Conservation (phyloP, 352 stramenopile genomes). For the Aphanomyces cochlioides region DNA sequence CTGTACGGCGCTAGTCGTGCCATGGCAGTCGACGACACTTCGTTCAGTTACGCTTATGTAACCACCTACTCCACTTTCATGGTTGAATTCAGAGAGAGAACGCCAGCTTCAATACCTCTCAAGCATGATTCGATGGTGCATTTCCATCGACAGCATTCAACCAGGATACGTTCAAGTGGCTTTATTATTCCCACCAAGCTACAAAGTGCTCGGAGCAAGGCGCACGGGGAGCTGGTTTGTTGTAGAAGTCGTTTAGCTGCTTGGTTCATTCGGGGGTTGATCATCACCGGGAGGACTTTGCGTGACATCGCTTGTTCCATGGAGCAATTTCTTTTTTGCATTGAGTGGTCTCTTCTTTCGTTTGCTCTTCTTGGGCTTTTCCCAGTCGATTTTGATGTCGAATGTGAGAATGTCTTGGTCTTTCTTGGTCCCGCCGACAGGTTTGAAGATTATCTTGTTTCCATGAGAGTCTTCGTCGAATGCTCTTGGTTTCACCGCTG, state of each 20-base stretch:
- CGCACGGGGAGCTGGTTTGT: too few relatives aligned
- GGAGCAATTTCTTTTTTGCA: conserved; percentile 16
- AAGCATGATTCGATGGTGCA: too few relatives aligned
- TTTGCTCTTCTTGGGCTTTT: conserved; percentile 11
- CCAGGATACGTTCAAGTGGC: too few relatives aligned
- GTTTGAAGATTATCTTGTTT: conserved; percentile 15
- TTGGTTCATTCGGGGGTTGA: too few relatives aligned
- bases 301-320: not conserved
- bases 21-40: not conserved
- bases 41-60: not conserved
- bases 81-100: not conserved
- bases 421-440: not conserved
- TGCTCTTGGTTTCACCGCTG: not conserved
- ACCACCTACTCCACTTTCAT: not conserved
- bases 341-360: conserved; percentile 3
- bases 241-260: too few relatives aligned
- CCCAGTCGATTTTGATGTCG: not conserved
- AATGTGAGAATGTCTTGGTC: not conserved
- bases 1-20: conserved; percentile 52
- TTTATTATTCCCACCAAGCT: too few relatives aligned
- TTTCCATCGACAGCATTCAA: too few relatives aligned
- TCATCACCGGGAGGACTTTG: too few relatives aligned
- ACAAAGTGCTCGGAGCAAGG: too few relatives aligned
- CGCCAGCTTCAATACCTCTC: too few relatives aligned
- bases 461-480: conserved; percentile 24